Percentiles rank a stretch among this genome's conserved stretches.
Evolutionary conservation across 2,329 filamentous ascomycete species (phyloP).

Genomic region (Diaporthe citrichinensis): DNA sequence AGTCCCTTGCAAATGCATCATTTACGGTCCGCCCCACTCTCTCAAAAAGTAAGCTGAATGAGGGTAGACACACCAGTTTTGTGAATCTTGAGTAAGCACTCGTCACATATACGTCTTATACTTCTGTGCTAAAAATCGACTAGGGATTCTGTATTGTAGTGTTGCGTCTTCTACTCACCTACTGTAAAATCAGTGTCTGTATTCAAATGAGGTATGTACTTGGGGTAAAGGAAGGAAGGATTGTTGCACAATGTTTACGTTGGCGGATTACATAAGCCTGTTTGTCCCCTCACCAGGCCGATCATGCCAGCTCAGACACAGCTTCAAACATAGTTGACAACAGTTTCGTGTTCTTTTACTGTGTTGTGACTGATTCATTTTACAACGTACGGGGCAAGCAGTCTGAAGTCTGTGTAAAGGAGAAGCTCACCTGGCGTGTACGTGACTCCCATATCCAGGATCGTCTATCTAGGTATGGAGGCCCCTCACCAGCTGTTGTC

Average conservation of each 20-base stretch:
- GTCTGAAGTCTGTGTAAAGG: background rate
- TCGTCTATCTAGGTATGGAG: too few species aligned
- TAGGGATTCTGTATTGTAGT: too few species aligned
- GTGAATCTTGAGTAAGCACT: too few species aligned
- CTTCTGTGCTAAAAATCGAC: too few species aligned
- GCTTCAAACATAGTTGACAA: background rate
- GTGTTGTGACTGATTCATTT: background rate
- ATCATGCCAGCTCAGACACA: constrained; percentile 1
- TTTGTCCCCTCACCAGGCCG: constrained; percentile 10
- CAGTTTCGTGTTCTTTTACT: background rate
- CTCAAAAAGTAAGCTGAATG: too few species aligned
- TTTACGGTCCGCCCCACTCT: too few species aligned
- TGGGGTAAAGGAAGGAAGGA: background rate
- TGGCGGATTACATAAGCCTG: constrained; percentile 2
- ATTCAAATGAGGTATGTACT: too few species aligned
- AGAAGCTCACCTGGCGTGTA: background rate
- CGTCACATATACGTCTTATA: too few species aligned
- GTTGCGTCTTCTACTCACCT: too few species aligned
- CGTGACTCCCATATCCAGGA: background rate
- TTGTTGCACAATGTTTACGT: background rate
- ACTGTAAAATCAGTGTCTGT: too few species aligned
- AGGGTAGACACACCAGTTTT: too few species aligned
- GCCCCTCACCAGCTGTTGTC: background rate
- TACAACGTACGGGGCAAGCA: background rate
- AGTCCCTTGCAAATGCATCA: too few species aligned